Percentiles rank a stretch among this genome's conserved stretches.
Evolutionary conservation across 1,284 basidiomycete species (phyloP).

Genomic region (Anthracocystis walkeri): DNA sequence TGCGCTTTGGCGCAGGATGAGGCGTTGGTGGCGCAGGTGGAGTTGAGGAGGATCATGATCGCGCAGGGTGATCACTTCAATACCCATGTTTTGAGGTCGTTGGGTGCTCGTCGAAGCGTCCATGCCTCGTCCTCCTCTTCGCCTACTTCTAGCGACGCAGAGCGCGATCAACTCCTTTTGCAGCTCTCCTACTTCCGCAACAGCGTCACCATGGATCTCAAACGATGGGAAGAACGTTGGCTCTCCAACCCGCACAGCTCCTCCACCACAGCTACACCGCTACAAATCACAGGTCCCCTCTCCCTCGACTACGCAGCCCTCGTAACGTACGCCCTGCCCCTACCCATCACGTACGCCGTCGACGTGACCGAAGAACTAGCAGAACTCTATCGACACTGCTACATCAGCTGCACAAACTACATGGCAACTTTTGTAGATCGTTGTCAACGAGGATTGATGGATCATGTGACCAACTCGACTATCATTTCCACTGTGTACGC

Average conservation of each 20-base stretch:
- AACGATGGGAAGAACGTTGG: slow-evolving; percentile 53
- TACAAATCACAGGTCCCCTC: slow-evolving; percentile 35
- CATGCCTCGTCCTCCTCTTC: not conserved
- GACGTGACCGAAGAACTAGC: slow-evolving; percentile 25
- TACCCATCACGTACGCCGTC: slow-evolving; percentile 35
- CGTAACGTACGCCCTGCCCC: slow-evolving; percentile 43
- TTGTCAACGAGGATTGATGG: slow-evolving; percentile 17
- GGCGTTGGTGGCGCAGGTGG: slow-evolving; percentile 48
- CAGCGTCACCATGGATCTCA: slow-evolving; percentile 44
- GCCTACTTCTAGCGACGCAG: not conserved
- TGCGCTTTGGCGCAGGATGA: slow-evolving; percentile 46
- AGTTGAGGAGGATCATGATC: slow-evolving; percentile 44
- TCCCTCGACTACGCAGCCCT: slow-evolving; percentile 48
- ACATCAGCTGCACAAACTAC: slow-evolving; percentile 46
- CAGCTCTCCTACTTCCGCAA: slow-evolving; percentile 44
- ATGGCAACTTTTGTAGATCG: slow-evolving; percentile 46
- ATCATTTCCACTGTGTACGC: slow-evolving; percentile 42
- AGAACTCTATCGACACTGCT: slow-evolving; percentile 37
- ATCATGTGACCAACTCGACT: slow-evolving; percentile 27
- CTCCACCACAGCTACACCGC: slow-evolving; percentile 16
- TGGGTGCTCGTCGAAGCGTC: slow-evolving; percentile 9
- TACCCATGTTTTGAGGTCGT: slow-evolving; percentile 32
- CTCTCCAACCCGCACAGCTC: slow-evolving; percentile 9
- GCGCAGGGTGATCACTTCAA: slow-evolving; percentile 34
- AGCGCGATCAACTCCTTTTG: slow-evolving; percentile 31